Conservation (phyloP, 1,284 basidiomycete genomes). For the Wolfiporia cocos region DNA sequence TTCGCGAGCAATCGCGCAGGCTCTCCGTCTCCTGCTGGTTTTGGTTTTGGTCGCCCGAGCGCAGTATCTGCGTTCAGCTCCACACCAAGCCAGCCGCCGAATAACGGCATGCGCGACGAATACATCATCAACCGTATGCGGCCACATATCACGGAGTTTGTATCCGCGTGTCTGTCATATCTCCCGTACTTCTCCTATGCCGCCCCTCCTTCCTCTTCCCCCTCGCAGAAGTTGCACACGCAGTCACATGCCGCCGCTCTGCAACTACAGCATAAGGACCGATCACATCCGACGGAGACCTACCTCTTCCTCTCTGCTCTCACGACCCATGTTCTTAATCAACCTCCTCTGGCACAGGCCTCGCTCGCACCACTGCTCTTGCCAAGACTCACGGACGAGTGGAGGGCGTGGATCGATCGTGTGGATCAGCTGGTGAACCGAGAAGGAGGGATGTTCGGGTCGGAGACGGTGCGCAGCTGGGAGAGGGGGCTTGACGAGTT, state of each 20-base stretch:
- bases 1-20: slow-evolving; percentile 16
- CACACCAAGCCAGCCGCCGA: slow-evolving; percentile 9
- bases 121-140: slow-evolving; percentile 71
- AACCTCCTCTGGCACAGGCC: slow-evolving; percentile 58
- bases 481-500: slow-evolving; percentile 60
- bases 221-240: slow-evolving; percentile 20
- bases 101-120: slow-evolving; percentile 63
- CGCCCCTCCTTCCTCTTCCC: slow-evolving; percentile 21
- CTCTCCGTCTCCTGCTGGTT: slow-evolving; percentile 33
- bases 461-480: slow-evolving; percentile 62
- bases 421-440: slow-evolving; percentile 63
- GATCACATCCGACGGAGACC: slow-evolving; percentile 64
- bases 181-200: slow-evolving; percentile 75
- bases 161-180: slow-evolving; percentile 68
- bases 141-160: slow-evolving; percentile 68
- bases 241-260: slow-evolving; percentile 34
- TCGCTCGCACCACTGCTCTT: slow-evolving; percentile 51
- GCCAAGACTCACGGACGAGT: slow-evolving; percentile 61
- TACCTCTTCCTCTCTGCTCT: slow-evolving; percentile 65
- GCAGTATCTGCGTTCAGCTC: slow-evolving; percentile 23
- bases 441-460: slow-evolving; percentile 74
- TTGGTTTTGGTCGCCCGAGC: slow-evolving; percentile 36
- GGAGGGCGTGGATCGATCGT: slow-evolving; percentile 69
- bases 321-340: slow-evolving; percentile 59
- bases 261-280: slow-evolving; percentile 49